Percentiles rank a stretch among this genome's conserved stretches.
Evolutionary conservation across 805 yeast species (phyloP).

Genomic region (Zygosaccharomyces siamensis): DNA sequence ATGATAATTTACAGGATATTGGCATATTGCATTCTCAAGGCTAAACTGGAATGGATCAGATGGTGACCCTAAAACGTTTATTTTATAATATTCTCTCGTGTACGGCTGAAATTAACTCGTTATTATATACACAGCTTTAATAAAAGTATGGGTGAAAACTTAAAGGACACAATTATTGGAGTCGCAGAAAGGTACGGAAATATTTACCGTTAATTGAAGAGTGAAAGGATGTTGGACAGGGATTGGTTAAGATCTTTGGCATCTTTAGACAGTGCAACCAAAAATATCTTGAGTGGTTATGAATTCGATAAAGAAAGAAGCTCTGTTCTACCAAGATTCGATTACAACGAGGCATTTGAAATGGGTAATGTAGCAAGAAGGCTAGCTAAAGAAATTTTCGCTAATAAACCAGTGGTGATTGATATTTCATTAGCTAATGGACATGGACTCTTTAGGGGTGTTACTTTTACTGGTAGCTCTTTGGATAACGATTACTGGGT

Average conservation of each 20-base stretch:
- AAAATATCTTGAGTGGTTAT: background rate
- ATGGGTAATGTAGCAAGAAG: slow-evolving; percentile 42
- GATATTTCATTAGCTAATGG: slow-evolving; percentile 46
- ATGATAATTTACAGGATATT: slow-evolving; percentile 26
- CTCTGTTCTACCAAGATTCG: slow-evolving; percentile 14
- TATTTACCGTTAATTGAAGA: background rate
- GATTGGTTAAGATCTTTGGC: slow-evolving; percentile 2
- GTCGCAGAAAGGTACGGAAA: background rate
- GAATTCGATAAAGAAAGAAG: slow-evolving; percentile 2
- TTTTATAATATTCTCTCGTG: background rate
- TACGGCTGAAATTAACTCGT: background rate
- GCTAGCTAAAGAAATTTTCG: slow-evolving; percentile 29
- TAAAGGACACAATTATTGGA: background rate
- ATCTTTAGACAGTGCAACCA: background rate
- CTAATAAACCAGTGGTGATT: slow-evolving; percentile 40
- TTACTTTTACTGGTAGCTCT: slow-evolving; percentile 36
- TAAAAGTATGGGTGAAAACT: background rate
- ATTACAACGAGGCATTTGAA: slow-evolving; percentile 41
- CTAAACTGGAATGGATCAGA: slow-evolving; percentile 30
- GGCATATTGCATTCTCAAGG: slow-evolving; percentile 24
- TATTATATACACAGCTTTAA: background rate
- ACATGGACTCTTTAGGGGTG: slow-evolving; percentile 43
- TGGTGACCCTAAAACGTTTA: slow-evolving; percentile 12
- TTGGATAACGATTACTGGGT: slow-evolving; percentile 56
- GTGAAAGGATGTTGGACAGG: background rate